These are phyloP conservation scores for Austropuccinia psidii DNA, from an alignment of 1,284 basidiomycete species.

Conservation along the genomic window DNA sequence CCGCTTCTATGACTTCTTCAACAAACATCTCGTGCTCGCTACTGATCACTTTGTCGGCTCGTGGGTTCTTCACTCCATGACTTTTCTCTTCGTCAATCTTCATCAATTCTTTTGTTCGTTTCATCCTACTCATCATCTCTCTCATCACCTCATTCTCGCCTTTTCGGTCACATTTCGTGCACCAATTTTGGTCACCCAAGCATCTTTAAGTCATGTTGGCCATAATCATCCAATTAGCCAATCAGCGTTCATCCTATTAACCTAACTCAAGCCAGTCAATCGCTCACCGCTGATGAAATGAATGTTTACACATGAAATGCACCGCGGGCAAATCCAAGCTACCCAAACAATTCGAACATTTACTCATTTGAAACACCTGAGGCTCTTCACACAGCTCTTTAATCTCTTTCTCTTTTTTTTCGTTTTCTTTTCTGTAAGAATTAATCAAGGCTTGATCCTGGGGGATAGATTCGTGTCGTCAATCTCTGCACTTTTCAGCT, in stretches of 20 bases:
- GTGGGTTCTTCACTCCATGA: background rate
- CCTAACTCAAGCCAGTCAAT: background rate
- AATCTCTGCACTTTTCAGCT: too few relatives aligned
- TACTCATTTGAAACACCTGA: conserved; percentile 74
- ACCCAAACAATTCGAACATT: conserved; percentile 72
- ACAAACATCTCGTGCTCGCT: conserved; percentile 20
- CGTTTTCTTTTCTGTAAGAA: conserved; percentile 78
- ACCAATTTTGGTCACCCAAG: background rate
- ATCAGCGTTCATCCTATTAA: background rate
- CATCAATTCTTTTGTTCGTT: conserved; percentile 5
- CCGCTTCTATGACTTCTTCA: conserved; percentile 5
- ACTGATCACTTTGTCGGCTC: background rate
- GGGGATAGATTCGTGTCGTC: too few relatives aligned
- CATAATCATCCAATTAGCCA: background rate
- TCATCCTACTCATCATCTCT: conserved; percentile 11
- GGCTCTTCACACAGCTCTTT: conserved; percentile 67
- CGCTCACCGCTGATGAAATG: conserved; percentile 78
- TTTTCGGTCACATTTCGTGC: background rate
- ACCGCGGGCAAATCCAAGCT: conserved; percentile 84
- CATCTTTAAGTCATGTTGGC: background rate
- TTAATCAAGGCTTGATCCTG: conserved; percentile 75
- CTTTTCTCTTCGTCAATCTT: background rate
- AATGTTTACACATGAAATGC: conserved; percentile 98
- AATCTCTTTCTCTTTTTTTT: conserved; percentile 71
- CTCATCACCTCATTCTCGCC: background rate